Evolutionary conservation across 2,329 filamentous ascomycete species (phyloP).

Genomic region (Neopestalotiopsis sp.): DNA sequence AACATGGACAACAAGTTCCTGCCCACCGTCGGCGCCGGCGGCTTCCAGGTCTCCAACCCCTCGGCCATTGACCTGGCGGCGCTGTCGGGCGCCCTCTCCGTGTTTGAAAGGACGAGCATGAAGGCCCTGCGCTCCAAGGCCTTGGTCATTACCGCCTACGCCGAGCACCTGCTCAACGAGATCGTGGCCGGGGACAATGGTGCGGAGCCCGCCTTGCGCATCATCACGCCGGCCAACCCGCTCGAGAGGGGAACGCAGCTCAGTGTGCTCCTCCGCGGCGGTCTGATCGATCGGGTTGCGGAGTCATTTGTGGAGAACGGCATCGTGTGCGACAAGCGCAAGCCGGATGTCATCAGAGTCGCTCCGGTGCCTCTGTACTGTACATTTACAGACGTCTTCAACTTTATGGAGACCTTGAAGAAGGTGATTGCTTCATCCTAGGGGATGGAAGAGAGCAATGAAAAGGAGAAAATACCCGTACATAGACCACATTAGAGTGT

Average conservation of each 20-base stretch:
- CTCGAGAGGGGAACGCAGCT: constrained; percentile 77
- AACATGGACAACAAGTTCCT: constrained; percentile 82
- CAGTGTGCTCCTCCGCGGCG: constrained; percentile 71
- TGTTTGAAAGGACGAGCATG: constrained; percentile 78
- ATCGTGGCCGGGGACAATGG: constrained; percentile 40
- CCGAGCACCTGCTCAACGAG: constrained; percentile 68
- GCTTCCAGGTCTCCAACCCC: constrained; percentile 87
- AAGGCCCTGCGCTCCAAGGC: constrained; percentile 71
- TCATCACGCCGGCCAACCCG: constrained; percentile 74
- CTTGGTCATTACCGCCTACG: constrained; percentile 74
- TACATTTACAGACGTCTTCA: constrained; percentile 72
- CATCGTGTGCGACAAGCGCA: constrained; percentile 81
- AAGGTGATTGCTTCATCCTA: constrained; percentile 9
- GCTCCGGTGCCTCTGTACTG: constrained; percentile 88
- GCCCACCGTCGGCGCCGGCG: constrained; percentile 77
- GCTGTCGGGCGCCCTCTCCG: constrained; percentile 73
- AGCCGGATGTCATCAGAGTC: constrained; percentile 83
- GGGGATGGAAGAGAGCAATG: not conserved
- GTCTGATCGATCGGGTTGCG: constrained; percentile 72
- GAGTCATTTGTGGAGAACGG: constrained; percentile 68
- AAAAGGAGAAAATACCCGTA: too few relatives aligned
- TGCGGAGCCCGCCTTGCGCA: constrained; percentile 52
- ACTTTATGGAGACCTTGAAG: constrained; percentile 49
- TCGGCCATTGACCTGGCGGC: constrained; percentile 78
- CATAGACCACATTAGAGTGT: not conserved